These are phyloP conservation scores for Mortierella sp. DNA, from an alignment of 371 early-diverging fungal genomes.

Conservation along the genomic window DNA sequence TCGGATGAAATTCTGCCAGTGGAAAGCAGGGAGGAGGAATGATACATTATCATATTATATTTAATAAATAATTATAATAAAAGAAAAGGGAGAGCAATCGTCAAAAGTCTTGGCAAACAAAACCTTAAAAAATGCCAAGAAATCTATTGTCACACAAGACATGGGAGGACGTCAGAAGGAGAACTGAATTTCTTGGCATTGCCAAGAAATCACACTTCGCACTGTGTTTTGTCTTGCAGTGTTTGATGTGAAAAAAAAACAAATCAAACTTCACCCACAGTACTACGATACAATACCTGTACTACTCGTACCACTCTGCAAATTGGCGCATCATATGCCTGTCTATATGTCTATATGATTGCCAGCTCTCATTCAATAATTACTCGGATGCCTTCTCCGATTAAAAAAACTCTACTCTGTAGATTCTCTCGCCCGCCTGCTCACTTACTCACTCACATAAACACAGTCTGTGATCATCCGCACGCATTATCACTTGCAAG, in stretches of 20 bases:
- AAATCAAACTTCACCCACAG: background rate
- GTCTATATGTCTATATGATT: too few species aligned
- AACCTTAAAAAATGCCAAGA: conserved; percentile 32
- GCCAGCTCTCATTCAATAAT: too few species aligned
- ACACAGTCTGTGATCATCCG: too few species aligned
- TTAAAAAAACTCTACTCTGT: background rate
- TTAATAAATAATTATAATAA: background rate
- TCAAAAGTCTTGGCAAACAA: conserved; percentile 46
- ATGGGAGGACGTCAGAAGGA: background rate
- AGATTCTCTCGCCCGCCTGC: background rate
- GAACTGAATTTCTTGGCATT: conserved; percentile 21
- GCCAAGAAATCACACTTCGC: conserved; percentile 8
- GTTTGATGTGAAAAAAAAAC: background rate
- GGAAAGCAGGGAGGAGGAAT: background rate
- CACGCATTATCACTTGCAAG: too few species aligned
- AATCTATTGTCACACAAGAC: conserved; percentile 18
- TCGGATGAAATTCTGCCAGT: conserved; percentile 7
- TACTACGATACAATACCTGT: background rate
- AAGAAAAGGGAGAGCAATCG: conserved; percentile 13
- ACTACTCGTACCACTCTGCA: too few species aligned
- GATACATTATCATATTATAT: background rate
- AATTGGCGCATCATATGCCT: too few species aligned
- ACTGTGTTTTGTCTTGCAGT: background rate
- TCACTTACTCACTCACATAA: too few species aligned
- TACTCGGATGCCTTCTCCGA: too few species aligned